phyloP scores from a whole-genome alignment of 2,329 filamentous ascomycete genomes.

The Dichotomopilus funicola region DNA sequence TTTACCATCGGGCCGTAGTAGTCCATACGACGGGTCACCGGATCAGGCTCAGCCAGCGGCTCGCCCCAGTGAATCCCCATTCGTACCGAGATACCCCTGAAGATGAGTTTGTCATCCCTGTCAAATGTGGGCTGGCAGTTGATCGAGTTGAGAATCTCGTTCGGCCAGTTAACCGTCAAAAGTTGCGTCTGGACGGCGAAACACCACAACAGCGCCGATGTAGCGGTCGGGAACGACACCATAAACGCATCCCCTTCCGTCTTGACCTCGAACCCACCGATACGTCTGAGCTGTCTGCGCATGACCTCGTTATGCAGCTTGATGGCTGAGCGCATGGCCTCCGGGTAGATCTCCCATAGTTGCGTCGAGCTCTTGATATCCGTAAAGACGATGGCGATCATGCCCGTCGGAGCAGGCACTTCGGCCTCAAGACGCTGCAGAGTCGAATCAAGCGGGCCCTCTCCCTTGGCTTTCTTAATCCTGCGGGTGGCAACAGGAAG shows the following conservation, averaged over 20 bases:
- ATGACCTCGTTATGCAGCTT: conserved; percentile 97
- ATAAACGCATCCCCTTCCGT: conserved; percentile 99
- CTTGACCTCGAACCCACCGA: conserved; percentile 97
- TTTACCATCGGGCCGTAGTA: conserved; percentile 99
- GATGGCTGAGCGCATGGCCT: conserved; percentile 93
- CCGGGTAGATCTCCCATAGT: conserved; percentile 91
- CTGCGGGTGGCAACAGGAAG: conserved; percentile 48
- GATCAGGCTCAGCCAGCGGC: conserved; percentile 90
- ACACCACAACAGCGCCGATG: conserved; percentile 89
- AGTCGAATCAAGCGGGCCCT: conserved; percentile 73
- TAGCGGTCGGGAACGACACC: conserved; percentile 96
- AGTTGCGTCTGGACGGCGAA: conserved; percentile 89
- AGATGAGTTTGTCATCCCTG: conserved; percentile 81
- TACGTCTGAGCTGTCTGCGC: conserved; percentile 83
- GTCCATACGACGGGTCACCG: conserved; percentile 96
- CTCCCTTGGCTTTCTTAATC: conserved; percentile 55
- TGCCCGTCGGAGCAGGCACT: conserved; percentile 83
- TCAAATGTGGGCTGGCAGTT: conserved; percentile 79
- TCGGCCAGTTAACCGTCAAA: conserved; percentile 85
- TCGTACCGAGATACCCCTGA: conserved; percentile 86
- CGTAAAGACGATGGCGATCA: conserved; percentile 91
- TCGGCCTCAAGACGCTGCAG: conserved; percentile 82
- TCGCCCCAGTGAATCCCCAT: conserved; percentile 98
- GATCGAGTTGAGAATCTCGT: conserved; percentile 81
- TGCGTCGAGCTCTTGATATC: conserved; percentile 98